phyloP scores from a whole-genome alignment of 148 eudicot genomes.

The Camellia granthamiana region DNA sequence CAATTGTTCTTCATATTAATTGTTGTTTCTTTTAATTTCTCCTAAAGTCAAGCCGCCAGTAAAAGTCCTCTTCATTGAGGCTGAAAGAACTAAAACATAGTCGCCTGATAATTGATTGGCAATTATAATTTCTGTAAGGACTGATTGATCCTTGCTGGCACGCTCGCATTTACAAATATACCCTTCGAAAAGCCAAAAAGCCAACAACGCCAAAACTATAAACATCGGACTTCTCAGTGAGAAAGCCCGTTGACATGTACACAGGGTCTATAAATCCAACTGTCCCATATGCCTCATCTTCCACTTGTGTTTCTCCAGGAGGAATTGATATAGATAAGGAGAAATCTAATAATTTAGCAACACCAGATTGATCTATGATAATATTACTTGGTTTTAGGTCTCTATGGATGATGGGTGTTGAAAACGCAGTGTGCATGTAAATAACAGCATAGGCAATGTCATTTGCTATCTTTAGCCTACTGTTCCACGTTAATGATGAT shows the following conservation, averaged over 20 bases:
- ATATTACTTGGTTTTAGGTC: background rate
- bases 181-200: no score
- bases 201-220: background rate
- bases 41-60: no score
- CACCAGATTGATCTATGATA: conserved; percentile 7
- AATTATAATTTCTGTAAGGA: no score
- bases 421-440: conserved; percentile 21
- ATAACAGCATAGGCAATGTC: conserved; percentile 15
- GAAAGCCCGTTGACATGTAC: background rate
- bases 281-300: background rate
- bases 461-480: background rate
- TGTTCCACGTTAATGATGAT: background rate
- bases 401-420: conserved; percentile 16
- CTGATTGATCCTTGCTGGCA: no score
- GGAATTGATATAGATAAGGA: conserved; percentile 3
- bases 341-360: conserved; percentile 19
- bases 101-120: no score
- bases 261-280: background rate
- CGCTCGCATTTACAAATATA: no score
- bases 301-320: background rate
- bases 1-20: no score
- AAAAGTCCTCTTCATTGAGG: no score
- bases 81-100: no score
- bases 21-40: no score
- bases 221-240: background rate